Base-by-base conservation (phyloP, 129 eudicot species). In the Ambrosia trifida region DNA sequence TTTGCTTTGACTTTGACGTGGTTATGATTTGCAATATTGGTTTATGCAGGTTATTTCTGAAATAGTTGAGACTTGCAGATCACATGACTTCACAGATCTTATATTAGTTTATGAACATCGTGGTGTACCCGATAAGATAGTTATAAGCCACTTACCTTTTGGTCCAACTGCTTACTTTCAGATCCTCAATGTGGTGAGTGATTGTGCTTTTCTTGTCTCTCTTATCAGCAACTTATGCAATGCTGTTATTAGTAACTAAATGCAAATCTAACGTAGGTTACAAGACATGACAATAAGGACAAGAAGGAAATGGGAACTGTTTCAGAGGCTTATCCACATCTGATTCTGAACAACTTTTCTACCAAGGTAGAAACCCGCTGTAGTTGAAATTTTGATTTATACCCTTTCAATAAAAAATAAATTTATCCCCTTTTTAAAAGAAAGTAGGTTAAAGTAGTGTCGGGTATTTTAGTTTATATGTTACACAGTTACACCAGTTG, bases 141-240 rank as follows among this genome's bases (percentile, higher is more conserved):
- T 86, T 64, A 88, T 95, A 49, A 85, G 88, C 74, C 99, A 95
- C 90, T 72, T 95, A 40, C 99, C 99, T 56, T 90, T 76, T 84
- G 99, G 99, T 70, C 99, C 99, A 66, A 95, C 99, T 69, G 97
- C 99, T 31, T 83, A 82, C 78, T 95, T 95, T 74, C 88, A 87
- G 64, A 78, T 95, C 33, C 85, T 67, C 78, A 90, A 95, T 88
- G 99, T 90, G 97, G 99, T 90, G 54, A 78, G 97, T 85, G 50
- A 40, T 52, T 71, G 9, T 33, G 41, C 50, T 33, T n/a, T 30
- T 68, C 24, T n/a, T 7, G 0, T 10, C 4, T 11, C 33, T 52
- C 74, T 71, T 41, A 56, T 71, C 7, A 11, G 10, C 44, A 2
- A 41, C 33, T 30, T 64, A 38, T 16, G 24, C 44, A 36, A 36